Evolutionary conservation across 179 eudicot genomes (phyloP), one percentile per base, ranked within the genome.

Genomic region (Gypsophila paniculata): DNA sequence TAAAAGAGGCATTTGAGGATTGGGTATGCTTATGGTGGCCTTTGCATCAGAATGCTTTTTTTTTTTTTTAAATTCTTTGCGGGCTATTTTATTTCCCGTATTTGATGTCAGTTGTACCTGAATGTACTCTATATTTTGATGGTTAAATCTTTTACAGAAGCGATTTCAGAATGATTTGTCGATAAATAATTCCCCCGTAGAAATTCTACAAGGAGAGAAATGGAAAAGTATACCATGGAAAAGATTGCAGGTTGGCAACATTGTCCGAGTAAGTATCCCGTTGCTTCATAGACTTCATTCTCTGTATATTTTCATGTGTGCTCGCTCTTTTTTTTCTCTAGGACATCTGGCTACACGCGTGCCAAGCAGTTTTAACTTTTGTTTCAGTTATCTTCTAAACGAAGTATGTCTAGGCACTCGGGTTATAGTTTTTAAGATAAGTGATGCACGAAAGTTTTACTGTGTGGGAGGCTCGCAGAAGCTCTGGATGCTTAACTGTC

Each of bases 1-100:
- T 92, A 71, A 95, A 92, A 85, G 99, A 95, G 80, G 98, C 97
- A 74, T 95, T 89, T 88, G 99, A 95, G 78, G 99, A 95, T 70
- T 92, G 98, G 99, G 99, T 92, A 87, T 88, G 98, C 79, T 70
- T 72, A 62, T 46, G 32, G 69, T 65, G 69, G n/a, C 23, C 19
- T 65, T 13, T 65, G 62, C 8, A 32, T 21, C 5, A 11, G 65
- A 32, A 46, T 46, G 46, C 46, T 42, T 42, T 42, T 2, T 42
- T 42, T 42, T 42, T 42, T 42, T 2, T 6, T 21, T 55, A 36
- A 0, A 8, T 15, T 13, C n/a, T 18, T 15, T 26, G 38, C 71
- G 49, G 60, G 66, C 66, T 29, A 8, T 61, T 61, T 34, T 61
- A 1, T 34, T 36, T 48, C 26, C 57, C 38, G 46, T 34, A 67